A percentile compares a stretch with the other conserved stretches of the same genome.
These are phyloP conservation scores for Musa acuminata DNA, from an alignment of 176 grass and related monocot species.

Conservation along the genomic window DNA sequence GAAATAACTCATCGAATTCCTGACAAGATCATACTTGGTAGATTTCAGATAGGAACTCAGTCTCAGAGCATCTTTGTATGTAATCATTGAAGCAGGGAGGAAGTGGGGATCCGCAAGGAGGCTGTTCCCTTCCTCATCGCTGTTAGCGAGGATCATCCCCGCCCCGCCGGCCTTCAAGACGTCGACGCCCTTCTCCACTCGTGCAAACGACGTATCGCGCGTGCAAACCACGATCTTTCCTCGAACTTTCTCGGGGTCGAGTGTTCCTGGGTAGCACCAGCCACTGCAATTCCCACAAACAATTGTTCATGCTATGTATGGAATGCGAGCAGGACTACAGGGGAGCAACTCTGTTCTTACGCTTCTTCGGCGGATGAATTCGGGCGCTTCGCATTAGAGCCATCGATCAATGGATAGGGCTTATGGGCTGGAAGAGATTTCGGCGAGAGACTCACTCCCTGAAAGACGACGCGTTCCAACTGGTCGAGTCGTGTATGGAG, in stretches of 20 bases:
- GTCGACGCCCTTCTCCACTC: slow-evolving; percentile 25
- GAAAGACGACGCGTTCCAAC: not conserved
- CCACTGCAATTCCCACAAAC: slow-evolving; percentile 7
- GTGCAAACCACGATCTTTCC: slow-evolving; percentile 63
- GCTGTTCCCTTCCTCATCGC: slow-evolving; percentile 9
- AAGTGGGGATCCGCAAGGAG: slow-evolving; percentile 44
- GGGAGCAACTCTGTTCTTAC: not conserved
- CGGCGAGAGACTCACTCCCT: slow-evolving; percentile 14
- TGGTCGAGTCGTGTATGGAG: not conserved
- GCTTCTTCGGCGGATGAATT: not conserved
- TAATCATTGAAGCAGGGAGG: slow-evolving; percentile 63
- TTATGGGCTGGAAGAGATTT: slow-evolving; percentile 14
- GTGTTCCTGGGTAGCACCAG: slow-evolving; percentile 22
- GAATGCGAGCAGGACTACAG: not conserved
- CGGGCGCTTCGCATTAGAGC: not conserved
- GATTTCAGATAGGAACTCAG: slow-evolving; percentile 40
- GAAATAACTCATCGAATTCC: no score
- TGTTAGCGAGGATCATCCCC: slow-evolving; percentile 59
- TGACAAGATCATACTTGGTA: slow-evolving; percentile 20
- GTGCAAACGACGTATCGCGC: not conserved
- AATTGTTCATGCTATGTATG: not conserved
- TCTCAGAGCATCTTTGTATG: slow-evolving; percentile 25
- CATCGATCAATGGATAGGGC: slow-evolving; percentile 26
- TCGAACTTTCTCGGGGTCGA: slow-evolving; percentile 39
- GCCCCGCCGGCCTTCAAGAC: slow-evolving; percentile 38